A percentile compares a stretch with the other conserved stretches of the same genome.
phyloP scores from a whole-genome alignment of 2,329 filamentous ascomycete genomes.

The Fusarium sp. region DNA sequence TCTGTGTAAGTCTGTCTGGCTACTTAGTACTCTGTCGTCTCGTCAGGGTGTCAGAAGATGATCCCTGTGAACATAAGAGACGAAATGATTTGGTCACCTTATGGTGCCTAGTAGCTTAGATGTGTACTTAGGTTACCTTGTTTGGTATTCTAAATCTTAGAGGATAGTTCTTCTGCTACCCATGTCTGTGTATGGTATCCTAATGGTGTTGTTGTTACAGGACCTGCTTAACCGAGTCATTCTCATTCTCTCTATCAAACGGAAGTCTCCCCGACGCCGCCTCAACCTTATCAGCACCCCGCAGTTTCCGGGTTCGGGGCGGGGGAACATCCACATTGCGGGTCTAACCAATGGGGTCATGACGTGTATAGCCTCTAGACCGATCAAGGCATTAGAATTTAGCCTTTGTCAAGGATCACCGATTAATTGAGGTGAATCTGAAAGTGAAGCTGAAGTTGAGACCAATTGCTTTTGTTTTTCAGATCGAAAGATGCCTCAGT shows the following conservation, averaged over 20 bases:
- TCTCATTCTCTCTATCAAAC: background rate
- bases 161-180: background rate
- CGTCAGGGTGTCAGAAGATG: background rate
- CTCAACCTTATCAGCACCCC: conserved; percentile 43
- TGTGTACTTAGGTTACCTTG: background rate
- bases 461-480: background rate
- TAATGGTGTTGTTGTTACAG: background rate
- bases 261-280: conserved; percentile 9
- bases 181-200: background rate
- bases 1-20: background rate
- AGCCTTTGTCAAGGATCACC: conserved; percentile 13
- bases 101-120: background rate
- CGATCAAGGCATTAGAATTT: background rate
- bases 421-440: background rate
- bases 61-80: no score
- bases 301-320: conserved; percentile 30
- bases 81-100: no score
- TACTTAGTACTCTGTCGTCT: background rate
- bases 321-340: conserved; percentile 20
- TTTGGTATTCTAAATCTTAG: background rate
- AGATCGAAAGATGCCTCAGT: background rate
- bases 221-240: conserved; percentile 2
- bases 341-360: conserved; percentile 30
- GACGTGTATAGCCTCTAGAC: conserved; percentile 19
- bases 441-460: background rate